Percentiles rank a stretch among this genome's conserved stretches.
These are phyloP conservation scores for Grosmannia penicillata DNA, from an alignment of 2,329 filamentous ascomycete species.

Conservation along the genomic window DNA sequence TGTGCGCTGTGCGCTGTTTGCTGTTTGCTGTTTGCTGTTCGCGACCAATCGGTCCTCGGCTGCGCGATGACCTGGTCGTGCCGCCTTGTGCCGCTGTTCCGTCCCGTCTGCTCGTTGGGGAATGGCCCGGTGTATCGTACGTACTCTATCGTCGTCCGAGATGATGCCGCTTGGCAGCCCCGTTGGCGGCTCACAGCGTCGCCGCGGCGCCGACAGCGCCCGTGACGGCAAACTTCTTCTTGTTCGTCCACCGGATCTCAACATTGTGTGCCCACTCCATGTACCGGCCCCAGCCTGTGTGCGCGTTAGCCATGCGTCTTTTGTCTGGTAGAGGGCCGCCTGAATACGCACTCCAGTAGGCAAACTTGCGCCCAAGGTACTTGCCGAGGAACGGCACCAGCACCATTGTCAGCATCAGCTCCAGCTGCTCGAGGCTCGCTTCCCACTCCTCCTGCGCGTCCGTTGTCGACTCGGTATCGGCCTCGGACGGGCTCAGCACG, in stretches of 20 bases:
- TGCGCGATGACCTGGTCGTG: too few relatives aligned
- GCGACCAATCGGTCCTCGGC: too few relatives aligned
- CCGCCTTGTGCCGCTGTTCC: too few relatives aligned
- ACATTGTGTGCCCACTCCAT: constrained; percentile 89
- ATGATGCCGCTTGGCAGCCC: background rate
- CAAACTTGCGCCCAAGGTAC: constrained; percentile 86
- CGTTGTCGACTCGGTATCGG: constrained; percentile 42
- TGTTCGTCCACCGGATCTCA: constrained; percentile 52
- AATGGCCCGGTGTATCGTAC: too few relatives aligned
- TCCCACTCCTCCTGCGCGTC: constrained; percentile 95
- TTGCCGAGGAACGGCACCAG: constrained; percentile 88
- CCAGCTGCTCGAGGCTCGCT: constrained; percentile 82
- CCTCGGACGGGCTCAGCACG: constrained; percentile 17
- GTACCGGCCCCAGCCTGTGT: constrained; percentile 74
- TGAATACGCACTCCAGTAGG: constrained; percentile 75
- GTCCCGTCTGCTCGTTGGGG: too few relatives aligned
- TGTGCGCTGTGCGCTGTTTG: too few relatives aligned
- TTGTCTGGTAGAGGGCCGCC: background rate
- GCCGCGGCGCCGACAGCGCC: constrained; percentile 48
- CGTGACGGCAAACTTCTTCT: constrained; percentile 45
- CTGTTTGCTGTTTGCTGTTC: too few relatives aligned
- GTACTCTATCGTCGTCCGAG: background rate
- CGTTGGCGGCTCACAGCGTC: constrained; percentile 32
- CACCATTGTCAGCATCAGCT: constrained; percentile 87
- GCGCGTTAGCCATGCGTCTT: background rate